Conservation (phyloP, 805 yeast species). For the Ogataea zsoltii region DNA sequence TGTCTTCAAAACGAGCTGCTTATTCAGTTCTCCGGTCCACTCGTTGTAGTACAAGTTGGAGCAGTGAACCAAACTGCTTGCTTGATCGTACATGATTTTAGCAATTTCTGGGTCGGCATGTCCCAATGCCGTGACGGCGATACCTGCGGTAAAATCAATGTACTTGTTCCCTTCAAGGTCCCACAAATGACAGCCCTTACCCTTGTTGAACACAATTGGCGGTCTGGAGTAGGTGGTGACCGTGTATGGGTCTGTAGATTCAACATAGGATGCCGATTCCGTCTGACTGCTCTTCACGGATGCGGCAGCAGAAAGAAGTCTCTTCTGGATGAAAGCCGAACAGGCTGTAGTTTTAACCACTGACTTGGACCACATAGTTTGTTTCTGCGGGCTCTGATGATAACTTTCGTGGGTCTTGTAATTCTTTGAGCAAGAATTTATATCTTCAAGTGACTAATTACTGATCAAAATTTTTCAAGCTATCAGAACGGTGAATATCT, state of each 20-base stretch:
- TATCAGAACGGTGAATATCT: background rate
- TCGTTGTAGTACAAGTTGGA: slow-evolving; percentile 85
- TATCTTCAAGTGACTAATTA: background rate
- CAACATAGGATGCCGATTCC: slow-evolving; percentile 40
- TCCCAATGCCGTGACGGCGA: slow-evolving; percentile 95
- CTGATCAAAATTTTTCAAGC: slow-evolving; percentile 4
- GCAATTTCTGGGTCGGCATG: slow-evolving; percentile 79
- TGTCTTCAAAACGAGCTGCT: slow-evolving; percentile 69
- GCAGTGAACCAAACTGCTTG: slow-evolving; percentile 71
- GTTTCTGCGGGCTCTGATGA: too few species aligned
- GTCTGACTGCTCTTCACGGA: slow-evolving; percentile 14
- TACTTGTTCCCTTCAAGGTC: slow-evolving; percentile 78
- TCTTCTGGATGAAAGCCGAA: slow-evolving; percentile 8
- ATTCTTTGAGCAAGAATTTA: too few species aligned
- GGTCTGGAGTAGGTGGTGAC: slow-evolving; percentile 85
- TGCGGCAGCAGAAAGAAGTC: slow-evolving; percentile 8
- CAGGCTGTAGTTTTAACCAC: slow-evolving; percentile 2
- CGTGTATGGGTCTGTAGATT: slow-evolving; percentile 51
- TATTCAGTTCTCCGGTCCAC: slow-evolving; percentile 79
- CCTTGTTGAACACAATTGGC: slow-evolving; percentile 71
- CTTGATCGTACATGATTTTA: slow-evolving; percentile 70
- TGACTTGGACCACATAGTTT: slow-evolving; percentile 2
- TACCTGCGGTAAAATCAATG: slow-evolving; percentile 92
- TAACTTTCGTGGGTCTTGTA: too few species aligned
- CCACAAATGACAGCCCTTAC: slow-evolving; percentile 76